These are phyloP conservation scores for Stagonosporopsis vannaccii DNA, from an alignment of 2,329 filamentous ascomycete genomes.

Conservation along the genomic window DNA sequence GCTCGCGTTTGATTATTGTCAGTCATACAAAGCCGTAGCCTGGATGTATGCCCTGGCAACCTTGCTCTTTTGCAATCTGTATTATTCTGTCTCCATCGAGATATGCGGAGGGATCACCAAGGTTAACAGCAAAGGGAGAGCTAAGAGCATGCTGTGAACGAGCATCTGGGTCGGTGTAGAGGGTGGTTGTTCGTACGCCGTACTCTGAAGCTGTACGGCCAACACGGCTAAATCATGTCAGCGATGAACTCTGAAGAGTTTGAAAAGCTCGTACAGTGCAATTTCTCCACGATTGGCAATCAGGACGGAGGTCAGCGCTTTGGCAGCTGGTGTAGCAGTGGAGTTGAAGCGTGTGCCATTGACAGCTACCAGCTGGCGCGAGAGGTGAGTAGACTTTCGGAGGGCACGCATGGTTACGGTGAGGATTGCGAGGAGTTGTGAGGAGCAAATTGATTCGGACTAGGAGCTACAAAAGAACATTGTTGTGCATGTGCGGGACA, in stretches of 20 bases:
- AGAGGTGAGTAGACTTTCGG: conserved; percentile 42
- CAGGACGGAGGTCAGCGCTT: conserved; percentile 75
- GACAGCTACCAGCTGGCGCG: conserved; percentile 43
- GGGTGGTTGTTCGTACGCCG: conserved; percentile 89
- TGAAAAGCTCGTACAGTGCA: conserved; percentile 66
- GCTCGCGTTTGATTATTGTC: neutral
- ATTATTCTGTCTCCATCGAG: conserved; percentile 95
- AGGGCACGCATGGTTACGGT: conserved; percentile 47
- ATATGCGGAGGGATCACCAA: conserved; percentile 85
- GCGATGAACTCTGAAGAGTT: neutral
- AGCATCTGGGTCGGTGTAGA: conserved; percentile 93
- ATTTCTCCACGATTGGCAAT: conserved; percentile 99
- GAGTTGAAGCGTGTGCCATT: conserved; percentile 44
- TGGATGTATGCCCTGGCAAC: conserved; percentile 90
- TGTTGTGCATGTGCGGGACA: conserved; percentile 20
- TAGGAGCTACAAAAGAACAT: conserved; percentile 28
- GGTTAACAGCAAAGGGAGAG: conserved; percentile 81
- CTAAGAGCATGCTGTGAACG: conserved; percentile 86
- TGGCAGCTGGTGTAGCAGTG: conserved; percentile 37
- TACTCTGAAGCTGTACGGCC: conserved; percentile 85
- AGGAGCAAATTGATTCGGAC: conserved; percentile 19
- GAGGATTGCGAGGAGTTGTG: conserved; percentile 8
- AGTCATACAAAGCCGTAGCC: conserved; percentile 80
- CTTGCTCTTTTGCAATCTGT: conserved; percentile 80
- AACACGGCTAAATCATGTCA: conserved; percentile 66